Percentiles rank a stretch among this genome's conserved stretches.
phyloP scores from a whole-genome alignment of 2,329 filamentous ascomycete species.

The Zymoseptoria ardabiliae region DNA sequence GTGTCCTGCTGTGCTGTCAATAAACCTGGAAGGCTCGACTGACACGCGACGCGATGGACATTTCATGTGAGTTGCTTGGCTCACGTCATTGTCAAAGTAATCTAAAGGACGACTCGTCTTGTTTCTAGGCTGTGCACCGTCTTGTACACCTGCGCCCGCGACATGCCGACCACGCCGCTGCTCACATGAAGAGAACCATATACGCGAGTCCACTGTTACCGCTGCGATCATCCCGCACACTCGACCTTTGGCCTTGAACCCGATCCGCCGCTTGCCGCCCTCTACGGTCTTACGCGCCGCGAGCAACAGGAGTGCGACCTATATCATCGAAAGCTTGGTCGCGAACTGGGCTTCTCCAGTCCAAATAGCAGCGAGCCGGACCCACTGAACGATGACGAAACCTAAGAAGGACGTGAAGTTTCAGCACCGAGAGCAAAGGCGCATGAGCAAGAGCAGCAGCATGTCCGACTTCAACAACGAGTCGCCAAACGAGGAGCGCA shows the following conservation, averaged over 20 bases:
- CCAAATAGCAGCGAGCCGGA: not conserved
- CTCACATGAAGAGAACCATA: not conserved
- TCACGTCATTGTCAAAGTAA: not conserved
- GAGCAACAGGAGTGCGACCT: not conserved
- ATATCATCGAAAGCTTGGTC: not conserved
- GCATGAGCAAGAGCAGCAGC: slow-evolving; percentile 50
- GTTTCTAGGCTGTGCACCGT: not conserved
- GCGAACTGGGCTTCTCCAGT: not conserved
- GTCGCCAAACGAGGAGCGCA: slow-evolving; percentile 21
- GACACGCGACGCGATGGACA: not conserved
- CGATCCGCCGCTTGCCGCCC: not conserved
- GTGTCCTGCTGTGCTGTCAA: not conserved
- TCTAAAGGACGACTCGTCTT: not conserved
- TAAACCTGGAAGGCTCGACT: not conserved
- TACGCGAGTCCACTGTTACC: not conserved
- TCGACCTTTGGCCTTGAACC: not conserved
- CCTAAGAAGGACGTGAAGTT: slow-evolving; percentile 56
- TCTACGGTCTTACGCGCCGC: not conserved
- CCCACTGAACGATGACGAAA: slow-evolving; percentile 38
- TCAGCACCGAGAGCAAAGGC: slow-evolving; percentile 49
- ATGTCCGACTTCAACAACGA: slow-evolving; percentile 46
- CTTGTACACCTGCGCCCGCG: not conserved
- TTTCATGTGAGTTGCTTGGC: not conserved
- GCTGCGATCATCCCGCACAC: not conserved
- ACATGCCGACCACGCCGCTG: not conserved